Percentiles rank a stretch among this genome's conserved stretches.
Evolutionary conservation across 1,284 basidiomycete genomes (phyloP).

Genomic region (Neolentinus lepideus): DNA sequence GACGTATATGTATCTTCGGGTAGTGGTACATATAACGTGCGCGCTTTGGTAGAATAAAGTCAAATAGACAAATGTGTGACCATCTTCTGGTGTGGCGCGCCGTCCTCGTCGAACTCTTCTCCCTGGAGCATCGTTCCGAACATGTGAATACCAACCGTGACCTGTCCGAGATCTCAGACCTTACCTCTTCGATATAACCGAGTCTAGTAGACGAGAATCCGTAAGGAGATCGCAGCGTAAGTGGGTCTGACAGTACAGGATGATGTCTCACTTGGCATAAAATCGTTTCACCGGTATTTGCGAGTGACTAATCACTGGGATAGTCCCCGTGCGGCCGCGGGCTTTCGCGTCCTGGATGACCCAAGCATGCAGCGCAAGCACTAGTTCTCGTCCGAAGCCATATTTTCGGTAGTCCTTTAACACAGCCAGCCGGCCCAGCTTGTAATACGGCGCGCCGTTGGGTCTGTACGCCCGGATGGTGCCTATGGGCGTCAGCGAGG

Average conservation of each 20-base stretch:
- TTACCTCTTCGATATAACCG: constrained; percentile 63
- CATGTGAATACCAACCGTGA: background rate
- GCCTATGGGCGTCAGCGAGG: constrained; percentile 55
- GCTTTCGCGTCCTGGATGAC: constrained; percentile 32
- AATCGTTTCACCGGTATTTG: constrained; percentile 65
- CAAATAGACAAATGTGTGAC: constrained; percentile 34
- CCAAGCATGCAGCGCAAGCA: constrained; percentile 54
- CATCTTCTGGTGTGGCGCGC: constrained; percentile 76
- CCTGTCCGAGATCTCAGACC: constrained; percentile 21
- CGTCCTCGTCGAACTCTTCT: constrained; percentile 72
- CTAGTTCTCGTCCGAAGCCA: constrained; percentile 57
- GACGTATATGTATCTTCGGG: background rate
- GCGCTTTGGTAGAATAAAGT: background rate
- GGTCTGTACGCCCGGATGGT: constrained; percentile 45
- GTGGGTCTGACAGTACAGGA: constrained; percentile 6
- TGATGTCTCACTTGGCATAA: constrained; percentile 58
- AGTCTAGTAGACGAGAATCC: constrained; percentile 34
- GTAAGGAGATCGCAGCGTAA: constrained; percentile 7
- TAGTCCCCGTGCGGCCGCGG: constrained; percentile 19
- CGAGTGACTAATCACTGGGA: constrained; percentile 51
- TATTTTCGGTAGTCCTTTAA: constrained; percentile 56
- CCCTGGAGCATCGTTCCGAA: too few species aligned
- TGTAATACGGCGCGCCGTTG: constrained; percentile 38
- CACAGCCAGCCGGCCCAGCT: constrained; percentile 63
- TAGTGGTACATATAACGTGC: background rate